phyloP scores from a whole-genome alignment of 257 asterid species.

The Nicotiana paniculata region DNA sequence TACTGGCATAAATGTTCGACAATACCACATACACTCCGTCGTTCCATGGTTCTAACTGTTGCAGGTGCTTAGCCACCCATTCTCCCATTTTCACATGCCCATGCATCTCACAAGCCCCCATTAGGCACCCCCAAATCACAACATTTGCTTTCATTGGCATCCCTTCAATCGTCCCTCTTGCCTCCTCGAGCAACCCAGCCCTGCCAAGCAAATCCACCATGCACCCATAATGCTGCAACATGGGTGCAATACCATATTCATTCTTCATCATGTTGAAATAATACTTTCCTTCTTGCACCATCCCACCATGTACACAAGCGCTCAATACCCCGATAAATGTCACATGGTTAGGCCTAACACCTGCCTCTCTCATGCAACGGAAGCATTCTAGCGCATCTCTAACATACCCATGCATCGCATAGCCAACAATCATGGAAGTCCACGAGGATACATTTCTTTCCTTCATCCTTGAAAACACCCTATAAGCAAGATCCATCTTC shows the following conservation, averaged over 20 bases:
- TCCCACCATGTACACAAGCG: conserved; percentile 94
- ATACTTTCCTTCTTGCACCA: conserved; percentile 61
- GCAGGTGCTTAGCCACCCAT: conserved; percentile 66
- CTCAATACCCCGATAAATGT: conserved; percentile 78
- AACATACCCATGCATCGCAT: conserved; percentile 68
- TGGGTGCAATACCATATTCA: conserved; percentile 47
- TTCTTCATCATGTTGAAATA: conserved; percentile 61
- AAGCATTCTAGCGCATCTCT: conserved; percentile 55
- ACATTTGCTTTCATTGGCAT: conserved; percentile 89
- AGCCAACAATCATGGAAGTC: conserved; percentile 88
- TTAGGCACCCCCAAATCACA: conserved; percentile 79
- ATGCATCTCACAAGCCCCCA: conserved; percentile 91
- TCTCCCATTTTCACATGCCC: conserved; percentile 75
- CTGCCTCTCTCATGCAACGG: conserved; percentile 43
- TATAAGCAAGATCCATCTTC: conserved; percentile 67
- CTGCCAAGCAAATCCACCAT: conserved; percentile 85
- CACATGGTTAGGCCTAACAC: conserved; percentile 63
- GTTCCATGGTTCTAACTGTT: conserved; percentile 69
- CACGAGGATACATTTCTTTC: conserved; percentile 77
- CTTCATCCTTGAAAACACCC: conserved; percentile 53
- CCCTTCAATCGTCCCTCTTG: conserved; percentile 54
- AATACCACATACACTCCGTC: conserved; percentile 76
- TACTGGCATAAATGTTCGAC: conserved; percentile 79
- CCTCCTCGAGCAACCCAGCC: conserved; percentile 71
- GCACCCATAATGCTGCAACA: conserved; percentile 77